Evolutionary conservation across 2,329 filamentous ascomycete species (phyloP).

Genomic region (Phyllosticta citriasiana): DNA sequence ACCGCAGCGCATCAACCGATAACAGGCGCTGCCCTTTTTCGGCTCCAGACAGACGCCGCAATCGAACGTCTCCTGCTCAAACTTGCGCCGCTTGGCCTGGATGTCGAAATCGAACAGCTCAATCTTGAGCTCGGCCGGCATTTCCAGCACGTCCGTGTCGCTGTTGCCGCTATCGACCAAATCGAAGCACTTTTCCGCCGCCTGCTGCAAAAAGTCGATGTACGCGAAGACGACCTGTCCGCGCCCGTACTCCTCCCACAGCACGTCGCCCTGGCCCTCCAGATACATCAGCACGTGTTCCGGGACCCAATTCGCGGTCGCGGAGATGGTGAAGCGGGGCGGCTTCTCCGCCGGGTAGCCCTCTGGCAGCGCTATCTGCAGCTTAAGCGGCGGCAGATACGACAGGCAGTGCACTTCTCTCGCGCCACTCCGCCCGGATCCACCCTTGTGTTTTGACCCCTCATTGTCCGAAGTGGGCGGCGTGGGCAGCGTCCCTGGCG

Average conservation of each 20-base stretch:
- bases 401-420: constrained; percentile 38
- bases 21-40: constrained; percentile 75
- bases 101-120: constrained; percentile 70
- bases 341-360: constrained; percentile 46
- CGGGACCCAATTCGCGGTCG: constrained; percentile 45
- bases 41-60: constrained; percentile 86
- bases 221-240: constrained; percentile 49
- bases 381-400: constrained; percentile 46
- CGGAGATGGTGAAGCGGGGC: constrained; percentile 40
- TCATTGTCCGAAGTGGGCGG: constrained; percentile 29
- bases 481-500: constrained; percentile 22
- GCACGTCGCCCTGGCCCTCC: constrained; percentile 34
- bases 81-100: constrained; percentile 61
- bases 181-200: constrained; percentile 46
- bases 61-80: constrained; percentile 75
- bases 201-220: constrained; percentile 50
- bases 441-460: background rate
- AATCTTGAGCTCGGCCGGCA: constrained; percentile 49
- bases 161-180: constrained; percentile 26
- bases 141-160: constrained; percentile 31
- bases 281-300: constrained; percentile 34
- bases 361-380: constrained; percentile 43
- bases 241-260: constrained; percentile 53
- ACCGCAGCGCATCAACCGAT: constrained; percentile 70
- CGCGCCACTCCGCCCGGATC: constrained; percentile 2